Conservation (phyloP, 371 early-diverging fungal species). For the Rhizopus microsporus region DNA sequence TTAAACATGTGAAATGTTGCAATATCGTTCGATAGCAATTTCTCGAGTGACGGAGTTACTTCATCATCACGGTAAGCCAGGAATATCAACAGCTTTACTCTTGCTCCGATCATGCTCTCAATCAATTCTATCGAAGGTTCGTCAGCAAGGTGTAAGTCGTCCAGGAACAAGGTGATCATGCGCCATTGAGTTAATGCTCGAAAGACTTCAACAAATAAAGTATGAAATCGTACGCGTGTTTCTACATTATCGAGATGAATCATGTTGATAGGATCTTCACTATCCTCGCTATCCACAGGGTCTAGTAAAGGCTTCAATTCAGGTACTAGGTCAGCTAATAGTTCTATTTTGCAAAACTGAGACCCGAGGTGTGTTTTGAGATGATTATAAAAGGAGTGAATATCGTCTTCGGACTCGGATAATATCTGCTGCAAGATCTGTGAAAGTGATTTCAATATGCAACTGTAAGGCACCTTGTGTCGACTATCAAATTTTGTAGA, state of each 20-base stretch:
- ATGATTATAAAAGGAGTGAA: slow-evolving; percentile 34
- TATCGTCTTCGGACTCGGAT: slow-evolving; percentile 46
- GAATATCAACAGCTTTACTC: slow-evolving; percentile 35
- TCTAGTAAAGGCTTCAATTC: slow-evolving; percentile 41
- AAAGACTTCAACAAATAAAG: slow-evolving; percentile 44
- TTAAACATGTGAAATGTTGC: slow-evolving; percentile 32
- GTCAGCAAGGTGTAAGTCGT: slow-evolving; percentile 52
- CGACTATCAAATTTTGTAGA: slow-evolving; percentile 42
- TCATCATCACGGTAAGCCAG: slow-evolving; percentile 44
- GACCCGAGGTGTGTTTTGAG: slow-evolving; percentile 34
- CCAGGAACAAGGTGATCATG: slow-evolving; percentile 52
- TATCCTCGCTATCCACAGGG: slow-evolving; percentile 19
- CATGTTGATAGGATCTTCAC: slow-evolving; percentile 15
- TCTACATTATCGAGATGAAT: slow-evolving; percentile 42
- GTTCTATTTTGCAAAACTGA: slow-evolving; percentile 37
- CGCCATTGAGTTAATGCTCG: slow-evolving; percentile 43
- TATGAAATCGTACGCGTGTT: slow-evolving; percentile 42
- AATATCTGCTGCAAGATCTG: slow-evolving; percentile 47
- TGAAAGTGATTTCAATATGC: slow-evolving; percentile 39
- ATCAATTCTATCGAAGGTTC: slow-evolving; percentile 46
- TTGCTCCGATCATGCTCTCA: slow-evolving; percentile 33
- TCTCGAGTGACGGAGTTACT: slow-evolving; percentile 15
- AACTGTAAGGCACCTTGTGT: slow-evolving; percentile 42
- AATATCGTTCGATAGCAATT: slow-evolving; percentile 26
- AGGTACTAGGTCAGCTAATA: slow-evolving; percentile 42